Evolutionary conservation across 2,329 filamentous ascomycete species (phyloP), one percentile per base, ranked within the genome.

Genomic region (Xylaria sp.): DNA sequence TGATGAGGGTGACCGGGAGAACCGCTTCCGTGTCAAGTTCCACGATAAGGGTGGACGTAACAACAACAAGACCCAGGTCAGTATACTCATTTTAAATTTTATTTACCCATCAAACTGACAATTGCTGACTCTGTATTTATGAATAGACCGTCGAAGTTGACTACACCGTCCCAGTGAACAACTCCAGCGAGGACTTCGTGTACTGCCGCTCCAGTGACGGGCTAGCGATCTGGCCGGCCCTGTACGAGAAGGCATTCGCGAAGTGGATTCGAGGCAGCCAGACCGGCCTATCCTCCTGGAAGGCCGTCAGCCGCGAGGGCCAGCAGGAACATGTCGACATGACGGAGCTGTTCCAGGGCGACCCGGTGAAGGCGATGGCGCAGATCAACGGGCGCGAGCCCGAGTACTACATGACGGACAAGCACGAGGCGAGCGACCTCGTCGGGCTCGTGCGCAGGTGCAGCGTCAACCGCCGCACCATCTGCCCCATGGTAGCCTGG

Each of bases 211-310:
- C 79, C 14, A 76, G 72, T 62, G 76, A 78, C 66, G 75, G 74
- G 14, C 73, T 74, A 61, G 78, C 80, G 66, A 74, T 80, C 62
- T 81, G 79, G 79, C 79, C 79, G 1, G 71, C 76, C 25, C 72
- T 81, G 46, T 81, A 81, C 71, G 79, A 82, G 73, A 82, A 82
- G 75, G 79, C 79, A 14, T 82, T 81, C 60, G 73, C 79, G 67
- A 79, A 79, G 71, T 82, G 79, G 79, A 73, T 80, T 65, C 75
- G 71, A 11, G 64, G 66, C 19, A 62, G 62, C 66, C 47, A 61
- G 37, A 66, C 57, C 37, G 28, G 35, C 12, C 23, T 28, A 25
- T 45, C 33, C 5, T n/a, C 17, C 35, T 31, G 4, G 28, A 31
- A 38, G 31, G 42, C 11, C 52, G 15, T 23, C 25, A 19, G 15